Conservation (phyloP, 805 yeast species). For the Metschnikowia arizonensis region DNA sequence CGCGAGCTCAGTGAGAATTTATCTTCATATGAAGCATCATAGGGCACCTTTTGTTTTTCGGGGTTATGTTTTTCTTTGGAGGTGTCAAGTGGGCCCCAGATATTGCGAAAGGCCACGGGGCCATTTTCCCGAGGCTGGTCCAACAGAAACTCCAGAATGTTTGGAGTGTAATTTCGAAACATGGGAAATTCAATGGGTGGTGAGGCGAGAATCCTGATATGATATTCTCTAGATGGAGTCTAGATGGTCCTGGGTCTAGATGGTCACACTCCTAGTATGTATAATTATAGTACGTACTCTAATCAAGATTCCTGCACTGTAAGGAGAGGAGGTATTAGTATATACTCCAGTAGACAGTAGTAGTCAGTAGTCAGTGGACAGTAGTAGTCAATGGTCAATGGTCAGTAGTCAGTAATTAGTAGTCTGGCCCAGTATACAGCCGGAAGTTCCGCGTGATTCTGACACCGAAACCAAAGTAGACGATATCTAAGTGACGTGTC, state of each 20-base stretch:
- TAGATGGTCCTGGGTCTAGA: too few species aligned
- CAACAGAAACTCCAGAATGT: slow-evolving; percentile 6
- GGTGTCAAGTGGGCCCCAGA: slow-evolving; percentile 6
- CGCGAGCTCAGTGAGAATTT: neutral
- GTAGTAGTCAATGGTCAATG: too few species aligned
- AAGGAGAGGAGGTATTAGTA: too few species aligned
- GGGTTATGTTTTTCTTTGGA: neutral
- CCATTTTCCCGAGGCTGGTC: slow-evolving; percentile 3
- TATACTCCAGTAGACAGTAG: too few species aligned
- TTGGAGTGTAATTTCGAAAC: slow-evolving; percentile 4
- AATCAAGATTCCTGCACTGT: too few species aligned
- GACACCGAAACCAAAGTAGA: neutral
- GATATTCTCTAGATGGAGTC: too few species aligned
- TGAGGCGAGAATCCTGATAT: too few species aligned
- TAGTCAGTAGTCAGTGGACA: too few species aligned
- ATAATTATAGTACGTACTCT: too few species aligned
- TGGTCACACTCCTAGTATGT: too few species aligned
- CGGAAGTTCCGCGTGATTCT: neutral
- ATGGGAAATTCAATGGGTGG: neutral
- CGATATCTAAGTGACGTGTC: neutral
- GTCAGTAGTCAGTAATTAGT: too few species aligned
- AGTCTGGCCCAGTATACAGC: too few species aligned
- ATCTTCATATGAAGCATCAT: neutral
- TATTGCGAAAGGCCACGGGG: neutral
- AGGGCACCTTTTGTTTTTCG: neutral